Evolutionary conservation across 2,329 filamentous ascomycete genomes (phyloP).

Genomic region (Aspergillus awamori): DNA sequence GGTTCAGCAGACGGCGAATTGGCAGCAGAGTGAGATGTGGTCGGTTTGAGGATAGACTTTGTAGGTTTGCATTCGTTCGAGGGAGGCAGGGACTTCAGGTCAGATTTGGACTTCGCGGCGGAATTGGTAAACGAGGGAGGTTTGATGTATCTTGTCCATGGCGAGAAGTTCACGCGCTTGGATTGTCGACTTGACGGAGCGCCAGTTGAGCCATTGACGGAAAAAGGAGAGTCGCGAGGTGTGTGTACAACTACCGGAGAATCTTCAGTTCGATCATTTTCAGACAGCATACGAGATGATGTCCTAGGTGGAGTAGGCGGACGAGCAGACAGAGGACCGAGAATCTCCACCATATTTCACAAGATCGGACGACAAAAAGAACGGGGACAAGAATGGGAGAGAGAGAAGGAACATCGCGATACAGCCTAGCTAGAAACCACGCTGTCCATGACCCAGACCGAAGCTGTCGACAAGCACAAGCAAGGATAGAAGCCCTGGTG

Average conservation of each 20-base stretch:
- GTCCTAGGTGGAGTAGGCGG: conserved; percentile 60
- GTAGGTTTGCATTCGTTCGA: conserved; percentile 57
- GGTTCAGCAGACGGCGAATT: conserved; percentile 48
- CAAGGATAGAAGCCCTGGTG: conserved; percentile 13
- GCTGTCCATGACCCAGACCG: conserved; percentile 22
- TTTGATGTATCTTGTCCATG: conserved; percentile 59
- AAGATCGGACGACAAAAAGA: conserved; percentile 21
- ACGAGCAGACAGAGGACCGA: conserved; percentile 54
- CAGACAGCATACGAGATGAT: conserved; percentile 32
- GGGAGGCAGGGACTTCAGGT: conserved; percentile 51
- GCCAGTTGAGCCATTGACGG: conserved; percentile 39
- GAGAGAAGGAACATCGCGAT: conserved; percentile 35
- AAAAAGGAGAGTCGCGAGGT: conserved; percentile 49
- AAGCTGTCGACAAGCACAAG: conserved; percentile 12
- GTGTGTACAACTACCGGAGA: conserved; percentile 37
- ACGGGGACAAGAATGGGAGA: conserved; percentile 19
- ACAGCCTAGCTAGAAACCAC: conserved; percentile 20
- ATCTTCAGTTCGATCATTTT: conserved; percentile 44
- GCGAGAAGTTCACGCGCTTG: conserved; percentile 67
- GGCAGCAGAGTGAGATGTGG: conserved; percentile 47
- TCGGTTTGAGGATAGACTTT: conserved; percentile 82
- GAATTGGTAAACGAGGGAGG: conserved; percentile 41
- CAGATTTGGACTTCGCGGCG: conserved; percentile 40
- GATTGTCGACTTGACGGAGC: conserved; percentile 41
- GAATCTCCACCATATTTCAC: conserved; percentile 47